phyloP scores from a whole-genome alignment of 768 basidiomycete genomes.

The Pisolithus marmoratus region DNA sequence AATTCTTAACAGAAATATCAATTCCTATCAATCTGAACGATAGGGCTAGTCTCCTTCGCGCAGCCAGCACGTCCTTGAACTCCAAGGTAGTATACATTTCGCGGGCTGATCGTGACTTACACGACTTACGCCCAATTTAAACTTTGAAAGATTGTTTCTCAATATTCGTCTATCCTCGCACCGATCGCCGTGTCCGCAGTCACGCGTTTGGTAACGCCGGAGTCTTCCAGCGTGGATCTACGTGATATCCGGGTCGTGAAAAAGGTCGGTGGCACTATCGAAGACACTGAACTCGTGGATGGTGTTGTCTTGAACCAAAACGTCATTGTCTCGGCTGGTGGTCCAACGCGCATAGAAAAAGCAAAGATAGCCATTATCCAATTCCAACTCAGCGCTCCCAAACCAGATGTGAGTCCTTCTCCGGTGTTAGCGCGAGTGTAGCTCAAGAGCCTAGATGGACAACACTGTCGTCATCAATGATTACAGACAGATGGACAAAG shows the following conservation, averaged over 20 bases:
- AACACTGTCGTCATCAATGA: constrained; percentile 99
- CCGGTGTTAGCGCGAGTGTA: neutral
- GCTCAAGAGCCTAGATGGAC: constrained; percentile 70
- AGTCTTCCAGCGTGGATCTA: constrained; percentile 93
- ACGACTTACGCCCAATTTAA: neutral
- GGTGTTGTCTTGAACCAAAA: constrained; percentile 98
- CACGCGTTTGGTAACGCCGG: constrained; percentile 80
- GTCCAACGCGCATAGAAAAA: constrained; percentile 93
- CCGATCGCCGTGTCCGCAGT: constrained; percentile 98
- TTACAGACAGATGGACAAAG: constrained; percentile 99
- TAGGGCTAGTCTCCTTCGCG: constrained; percentile 76
- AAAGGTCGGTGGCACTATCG: constrained; percentile 98
- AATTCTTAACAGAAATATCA: constrained; percentile 89
- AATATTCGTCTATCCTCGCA: constrained; percentile 97
- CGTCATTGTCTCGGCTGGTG: constrained; percentile 84
- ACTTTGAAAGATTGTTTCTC: constrained; percentile 81
- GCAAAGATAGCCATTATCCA: constrained; percentile 98
- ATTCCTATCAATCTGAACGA: constrained; percentile 89
- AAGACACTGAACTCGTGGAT: constrained; percentile 95
- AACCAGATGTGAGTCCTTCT: constrained; percentile 75
- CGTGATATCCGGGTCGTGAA: constrained; percentile 95
- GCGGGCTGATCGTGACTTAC: too few relatives aligned
- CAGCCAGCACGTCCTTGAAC: constrained; percentile 92
- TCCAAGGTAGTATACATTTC: constrained; percentile 63
- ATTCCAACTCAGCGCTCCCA: constrained; percentile 96